Evolutionary conservation across 208 protist species (phyloP).

Genomic region (Crithidia bombi): DNA sequence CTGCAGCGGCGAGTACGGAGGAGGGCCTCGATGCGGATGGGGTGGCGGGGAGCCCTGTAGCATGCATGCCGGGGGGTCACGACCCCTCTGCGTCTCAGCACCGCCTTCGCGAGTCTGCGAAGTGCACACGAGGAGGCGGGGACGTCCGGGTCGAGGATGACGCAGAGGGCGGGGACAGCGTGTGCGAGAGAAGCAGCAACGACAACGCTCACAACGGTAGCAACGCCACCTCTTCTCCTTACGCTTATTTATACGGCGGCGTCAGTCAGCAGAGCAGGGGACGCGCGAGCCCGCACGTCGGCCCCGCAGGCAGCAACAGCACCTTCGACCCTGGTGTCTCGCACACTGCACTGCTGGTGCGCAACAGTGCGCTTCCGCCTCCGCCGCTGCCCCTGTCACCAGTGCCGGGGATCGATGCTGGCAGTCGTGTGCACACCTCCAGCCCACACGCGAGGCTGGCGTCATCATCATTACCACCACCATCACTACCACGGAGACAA

Average conservation of each 20-base stretch:
- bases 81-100: background rate
- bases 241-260: conserved; percentile 16
- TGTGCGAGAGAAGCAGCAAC: background rate
- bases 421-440: background rate
- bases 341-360: conserved; percentile 33
- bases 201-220: background rate
- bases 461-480: background rate
- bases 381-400: conserved; percentile 18
- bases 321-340: conserved; percentile 10
- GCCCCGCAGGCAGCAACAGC: background rate
- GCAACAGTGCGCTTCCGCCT: conserved; percentile 34
- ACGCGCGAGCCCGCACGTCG: conserved; percentile 5
- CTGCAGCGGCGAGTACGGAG: conserved; percentile 15
- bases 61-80: background rate
- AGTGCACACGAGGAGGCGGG: background rate
- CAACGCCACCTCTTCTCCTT: background rate
- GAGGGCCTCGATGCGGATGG: background rate
- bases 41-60: background rate
- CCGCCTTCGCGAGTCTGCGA: background rate
- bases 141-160: background rate
- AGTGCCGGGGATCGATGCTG: background rate
- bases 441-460: background rate
- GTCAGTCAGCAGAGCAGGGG: conserved; percentile 1
- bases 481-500: background rate
- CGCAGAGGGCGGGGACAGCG: background rate